Conservation (phyloP, 2,329 filamentous ascomycete genomes). For the Parastagonospora nodorum region DNA sequence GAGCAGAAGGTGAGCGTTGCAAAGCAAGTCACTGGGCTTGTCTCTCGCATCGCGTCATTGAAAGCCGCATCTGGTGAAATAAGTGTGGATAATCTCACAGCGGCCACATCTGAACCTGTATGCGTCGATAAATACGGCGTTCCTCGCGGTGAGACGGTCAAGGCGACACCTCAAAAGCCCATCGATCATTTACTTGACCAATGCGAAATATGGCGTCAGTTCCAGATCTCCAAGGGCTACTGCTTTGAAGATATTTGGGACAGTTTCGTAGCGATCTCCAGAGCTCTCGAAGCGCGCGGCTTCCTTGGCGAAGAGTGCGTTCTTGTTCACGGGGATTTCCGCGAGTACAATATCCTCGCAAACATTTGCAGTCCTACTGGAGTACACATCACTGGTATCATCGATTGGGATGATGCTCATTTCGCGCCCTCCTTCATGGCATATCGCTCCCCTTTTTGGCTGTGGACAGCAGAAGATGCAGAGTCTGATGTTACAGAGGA, state of each 20-base stretch:
- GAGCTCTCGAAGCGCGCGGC: constrained; percentile 13
- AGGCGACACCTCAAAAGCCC: background rate
- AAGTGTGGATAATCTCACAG: background rate
- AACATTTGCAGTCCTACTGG: constrained; percentile 7
- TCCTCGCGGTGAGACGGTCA: background rate
- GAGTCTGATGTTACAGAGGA: constrained; percentile 10
- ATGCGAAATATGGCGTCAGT: constrained; percentile 10
- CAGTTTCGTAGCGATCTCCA: constrained; percentile 7
- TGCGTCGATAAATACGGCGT: constrained; percentile 5
- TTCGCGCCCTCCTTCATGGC: constrained; percentile 40
- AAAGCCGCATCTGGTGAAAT: constrained; percentile 2
- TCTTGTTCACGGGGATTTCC: constrained; percentile 34
- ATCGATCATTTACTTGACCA: constrained; percentile 7
- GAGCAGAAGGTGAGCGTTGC: constrained; percentile 2
- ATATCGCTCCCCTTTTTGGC: constrained; percentile 37
- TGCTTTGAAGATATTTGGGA: constrained; percentile 14
- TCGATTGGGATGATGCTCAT: constrained; percentile 44
- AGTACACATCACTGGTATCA: constrained; percentile 26
- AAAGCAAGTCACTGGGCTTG: background rate
- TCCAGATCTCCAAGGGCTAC: background rate
- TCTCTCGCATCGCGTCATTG: background rate
- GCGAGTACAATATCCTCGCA: constrained; percentile 35
- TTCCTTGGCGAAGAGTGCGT: constrained; percentile 12
- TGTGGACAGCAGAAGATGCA: constrained; percentile 31
- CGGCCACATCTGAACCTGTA: background rate